phyloP scores from a whole-genome alignment of 768 basidiomycete species.

The Suillus luteus region DNA sequence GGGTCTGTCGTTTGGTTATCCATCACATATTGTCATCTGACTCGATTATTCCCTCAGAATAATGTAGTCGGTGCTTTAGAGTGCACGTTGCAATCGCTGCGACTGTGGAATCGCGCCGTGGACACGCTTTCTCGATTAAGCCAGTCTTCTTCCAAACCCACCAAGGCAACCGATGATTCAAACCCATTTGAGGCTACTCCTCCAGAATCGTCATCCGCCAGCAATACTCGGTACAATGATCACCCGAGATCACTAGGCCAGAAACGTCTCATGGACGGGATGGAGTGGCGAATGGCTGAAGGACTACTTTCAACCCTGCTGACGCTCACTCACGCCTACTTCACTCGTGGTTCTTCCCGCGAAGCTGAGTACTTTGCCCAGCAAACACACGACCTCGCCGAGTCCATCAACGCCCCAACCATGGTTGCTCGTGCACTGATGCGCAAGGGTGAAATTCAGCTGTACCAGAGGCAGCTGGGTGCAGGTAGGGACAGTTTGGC shows the following conservation, averaged over 20 bases:
- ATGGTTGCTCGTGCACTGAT: constrained; percentile 66
- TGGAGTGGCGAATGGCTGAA: constrained; percentile 79
- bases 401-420: constrained; percentile 64
- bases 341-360: constrained; percentile 74
- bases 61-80: constrained; percentile 58
- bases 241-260: constrained; percentile 22
- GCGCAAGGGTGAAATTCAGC: constrained; percentile 67
- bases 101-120: constrained; percentile 79
- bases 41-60: constrained; percentile 43
- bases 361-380: constrained; percentile 85
- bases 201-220: constrained; percentile 16
- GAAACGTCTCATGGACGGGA: constrained; percentile 44
- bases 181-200: constrained; percentile 62
- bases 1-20: constrained; percentile 43
- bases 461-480: constrained; percentile 60
- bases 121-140: constrained; percentile 65
- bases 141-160: constrained; percentile 34
- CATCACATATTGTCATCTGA: background rate
- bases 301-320: constrained; percentile 69
- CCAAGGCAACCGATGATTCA: constrained; percentile 31
- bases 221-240: constrained; percentile 43
- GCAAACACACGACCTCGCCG: constrained; percentile 74
- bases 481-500: constrained; percentile 58
- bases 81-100: constrained; percentile 66
- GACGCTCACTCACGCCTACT: constrained; percentile 63